Conservation (phyloP, 352 stramenopile genomes). For the Globisporangium sylvaticum region DNA sequence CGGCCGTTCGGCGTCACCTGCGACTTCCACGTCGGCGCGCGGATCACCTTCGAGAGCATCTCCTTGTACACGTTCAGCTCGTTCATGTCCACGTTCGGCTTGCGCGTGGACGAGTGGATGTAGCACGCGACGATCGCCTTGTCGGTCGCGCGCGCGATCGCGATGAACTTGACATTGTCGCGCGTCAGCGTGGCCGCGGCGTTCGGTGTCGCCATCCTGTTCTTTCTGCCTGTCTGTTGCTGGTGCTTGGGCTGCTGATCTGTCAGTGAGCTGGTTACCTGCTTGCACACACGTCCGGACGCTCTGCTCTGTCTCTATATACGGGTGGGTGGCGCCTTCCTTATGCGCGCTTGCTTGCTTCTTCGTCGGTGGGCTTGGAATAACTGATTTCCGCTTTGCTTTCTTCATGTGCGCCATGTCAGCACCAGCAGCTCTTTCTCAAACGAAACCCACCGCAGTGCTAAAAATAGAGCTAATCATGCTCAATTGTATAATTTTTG, state of each 20-base stretch:
- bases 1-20: slow-evolving; percentile 83
- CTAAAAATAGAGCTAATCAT: background rate
- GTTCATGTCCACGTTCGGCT: slow-evolving; percentile 43
- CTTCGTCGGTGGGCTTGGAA: background rate
- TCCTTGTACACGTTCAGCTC: slow-evolving; percentile 69
- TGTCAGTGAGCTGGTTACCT: background rate
- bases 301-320: slow-evolving; percentile 3
- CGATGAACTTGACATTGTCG: slow-evolving; percentile 85
- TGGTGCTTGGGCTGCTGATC: slow-evolving; percentile 3
- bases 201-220: slow-evolving; percentile 18
- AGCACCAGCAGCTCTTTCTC: background rate
- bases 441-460: background rate
- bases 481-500: background rate
- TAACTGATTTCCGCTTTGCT: background rate
- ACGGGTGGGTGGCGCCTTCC: background rate
- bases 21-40: slow-evolving; percentile 79
- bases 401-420: background rate
- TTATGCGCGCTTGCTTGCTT: background rate
- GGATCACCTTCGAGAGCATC: slow-evolving; percentile 82
- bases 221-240: slow-evolving; percentile 9
- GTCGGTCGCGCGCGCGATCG: slow-evolving; percentile 73
- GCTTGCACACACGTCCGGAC: background rate
- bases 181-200: slow-evolving; percentile 43
- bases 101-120: slow-evolving; percentile 51
- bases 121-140: slow-evolving; percentile 81